Evolutionary conservation across 2,329 filamentous ascomycete species (phyloP), one percentile per base, ranked within the genome.

Genomic region (Talaromyces sp.): DNA sequence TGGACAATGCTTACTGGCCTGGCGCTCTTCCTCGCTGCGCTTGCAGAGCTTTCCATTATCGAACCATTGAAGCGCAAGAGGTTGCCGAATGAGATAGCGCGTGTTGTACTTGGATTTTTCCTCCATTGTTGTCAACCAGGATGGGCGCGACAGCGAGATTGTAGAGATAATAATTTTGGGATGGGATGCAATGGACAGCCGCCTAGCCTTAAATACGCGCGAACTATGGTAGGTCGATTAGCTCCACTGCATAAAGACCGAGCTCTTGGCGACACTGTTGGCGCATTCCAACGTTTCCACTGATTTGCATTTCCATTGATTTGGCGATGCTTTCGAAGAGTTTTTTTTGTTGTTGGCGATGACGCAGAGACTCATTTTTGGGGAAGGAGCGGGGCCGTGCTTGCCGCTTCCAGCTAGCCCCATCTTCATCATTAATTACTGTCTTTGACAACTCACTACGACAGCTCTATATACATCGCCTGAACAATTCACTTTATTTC

Each of bases 11-110:
- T 71, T 49, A 69, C 68, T 65, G 6, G 78, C 78, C 64, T 78
- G 75, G 29, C 78, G 72, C 66, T 80, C 78, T 60, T 77, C 74
- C 3, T 80, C 77, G 51, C 70, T 73, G 55, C 72, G 75, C 64
- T 78, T 79, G 51, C 73, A 67, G 11, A 81, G 70, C 26, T 68
- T 69, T 11, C 76, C 77, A 35, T 77, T 71, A 64, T 80, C 73
- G 61, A 80, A 80, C 77, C 77, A 80, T 67, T 80, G 78, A 49
- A 81, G 69, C 2, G 78, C 77, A 38, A 67, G 61, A 7, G 70
- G 71, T 38, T 71, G 68, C 27, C 67, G 67, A 46, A 72, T 64
- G 14, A 72, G 66, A 60, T 69, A 72, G 3, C 70, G 68, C n/a
- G 65, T 64, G 9, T 64, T 66, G 19, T 19, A 14, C 26, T 61